A percentile compares a stretch with the other conserved stretches of the same genome.
phyloP scores from a whole-genome alignment of 1,139 yeast species.

The Sugiyamaella castrensis region DNA sequence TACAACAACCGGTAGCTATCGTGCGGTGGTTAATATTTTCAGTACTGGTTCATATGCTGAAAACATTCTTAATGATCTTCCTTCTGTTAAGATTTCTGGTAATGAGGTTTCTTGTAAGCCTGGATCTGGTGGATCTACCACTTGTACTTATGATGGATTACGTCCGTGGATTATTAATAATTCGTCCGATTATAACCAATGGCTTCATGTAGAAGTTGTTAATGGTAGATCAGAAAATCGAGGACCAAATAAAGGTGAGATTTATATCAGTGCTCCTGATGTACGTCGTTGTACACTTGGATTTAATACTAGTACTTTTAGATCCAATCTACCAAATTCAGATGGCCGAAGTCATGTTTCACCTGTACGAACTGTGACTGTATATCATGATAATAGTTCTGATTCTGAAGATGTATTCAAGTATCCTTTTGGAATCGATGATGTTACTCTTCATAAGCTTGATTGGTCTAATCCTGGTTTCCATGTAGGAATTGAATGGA shows the following conservation, averaged over 20 bases:
- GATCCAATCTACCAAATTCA: slow-evolving; percentile 27
- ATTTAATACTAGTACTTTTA: slow-evolving; percentile 51
- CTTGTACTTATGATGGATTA: slow-evolving; percentile 51
- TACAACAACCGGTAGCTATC: slow-evolving; percentile 34
- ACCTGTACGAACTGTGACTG: slow-evolving; percentile 60
- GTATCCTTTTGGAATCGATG: slow-evolving; percentile 53
- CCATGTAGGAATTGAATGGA: slow-evolving; percentile 72
- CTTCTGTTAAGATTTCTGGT: slow-evolving; percentile 51
- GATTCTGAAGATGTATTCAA: slow-evolving; percentile 23
- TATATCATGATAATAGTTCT: slow-evolving; percentile 41
- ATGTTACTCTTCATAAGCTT: slow-evolving; percentile 59
- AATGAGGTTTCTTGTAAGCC: slow-evolving; percentile 40
- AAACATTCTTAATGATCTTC: slow-evolving; percentile 53
- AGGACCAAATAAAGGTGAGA: slow-evolving; percentile 64
- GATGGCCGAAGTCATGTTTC: slow-evolving; percentile 36
- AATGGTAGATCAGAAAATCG: slow-evolving; percentile 33
- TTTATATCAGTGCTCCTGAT: slow-evolving; percentile 55
- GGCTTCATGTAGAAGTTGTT: slow-evolving; percentile 30
- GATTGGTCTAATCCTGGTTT: slow-evolving; percentile 54
- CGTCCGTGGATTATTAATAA: slow-evolving; percentile 53
- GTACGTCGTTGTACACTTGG: slow-evolving; percentile 61
- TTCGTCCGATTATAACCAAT: slow-evolving; percentile 41
- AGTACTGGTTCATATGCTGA: slow-evolving; percentile 48
- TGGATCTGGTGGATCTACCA: slow-evolving; percentile 47
- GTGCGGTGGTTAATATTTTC: slow-evolving; percentile 41